Base-by-base conservation (phyloP, 2,329 filamentous ascomycete species). In the Penicillium verrucosum region DNA sequence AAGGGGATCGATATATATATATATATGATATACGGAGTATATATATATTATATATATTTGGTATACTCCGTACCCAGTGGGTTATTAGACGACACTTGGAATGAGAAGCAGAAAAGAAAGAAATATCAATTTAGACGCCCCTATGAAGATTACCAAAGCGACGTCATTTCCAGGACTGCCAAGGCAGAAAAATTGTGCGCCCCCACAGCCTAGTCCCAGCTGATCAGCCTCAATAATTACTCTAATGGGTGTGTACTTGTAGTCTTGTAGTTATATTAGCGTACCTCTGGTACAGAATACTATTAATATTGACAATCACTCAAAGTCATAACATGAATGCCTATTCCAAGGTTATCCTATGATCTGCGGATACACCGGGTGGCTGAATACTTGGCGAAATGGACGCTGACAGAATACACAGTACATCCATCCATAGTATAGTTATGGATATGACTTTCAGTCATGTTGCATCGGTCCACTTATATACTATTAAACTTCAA, bases 151-250 rank as follows among this genome's bases (percentile, higher is more conserved):
- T 27, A 12, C 5, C 9, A 49, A 9, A 25, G 2, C 50, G 37
- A 54, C 51, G 51, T 54, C 51, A 54, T 54, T 14, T 10, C 7
- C 21, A 8, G 43, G 43, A n/a, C 29, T 54, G 44, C 51, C 51
- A 54, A 54, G 44, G 44, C 23, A 54, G 37, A 25, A 41, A 32
- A 49, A 10, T 18, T 51, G 49, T 8, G 32, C 11, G 16, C 12
- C 23, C 30, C 40, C 51, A 47, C 51, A 18, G 40, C 8, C 36
- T 49, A 10, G 34, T 49, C 21, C 21, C 9, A 7, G 29, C 0
- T 9, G 41, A 52, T 46, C 40, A 7, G 12, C 49, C 16, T 37
- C n/a, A 47, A 27, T 7, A 7, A 29, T 37, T 36, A 46, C 50
- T 52, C 1, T 0, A 34, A 44, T 8, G 5, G 40, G 11, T 3